Evolutionary conservation across 192 early-diverging fungal genomes (phyloP).

Genomic region (Ambispora gerdemannii): DNA sequence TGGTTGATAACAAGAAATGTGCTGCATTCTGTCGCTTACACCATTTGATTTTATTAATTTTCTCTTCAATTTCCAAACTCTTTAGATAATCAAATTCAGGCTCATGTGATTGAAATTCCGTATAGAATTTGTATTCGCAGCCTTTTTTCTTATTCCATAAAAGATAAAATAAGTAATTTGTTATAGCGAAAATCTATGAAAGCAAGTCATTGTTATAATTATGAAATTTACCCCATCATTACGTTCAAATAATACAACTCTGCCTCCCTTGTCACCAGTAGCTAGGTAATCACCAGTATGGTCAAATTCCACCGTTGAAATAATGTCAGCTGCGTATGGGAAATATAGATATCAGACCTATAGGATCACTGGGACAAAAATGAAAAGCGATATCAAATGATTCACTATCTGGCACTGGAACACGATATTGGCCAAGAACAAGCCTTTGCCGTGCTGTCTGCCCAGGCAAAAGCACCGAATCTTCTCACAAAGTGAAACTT

Average conservation of each 20-base stretch:
- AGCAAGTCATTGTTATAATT: no score
- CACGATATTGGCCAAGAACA: no score
- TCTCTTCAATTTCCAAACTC: slow-evolving; percentile 98
- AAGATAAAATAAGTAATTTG: background rate
- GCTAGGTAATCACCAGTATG: slow-evolving; percentile 95
- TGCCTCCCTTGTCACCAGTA: slow-evolving; percentile 96
- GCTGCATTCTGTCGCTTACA: slow-evolving; percentile 94
- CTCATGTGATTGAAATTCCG: slow-evolving; percentile 99
- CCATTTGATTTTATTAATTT: slow-evolving; percentile 99
- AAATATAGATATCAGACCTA: slow-evolving; percentile 33
- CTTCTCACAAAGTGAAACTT: no score
- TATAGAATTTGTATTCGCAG: slow-evolving; percentile 99
- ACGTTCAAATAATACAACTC: slow-evolving; percentile 97
- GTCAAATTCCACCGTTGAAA: slow-evolving; percentile 98
- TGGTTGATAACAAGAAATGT: slow-evolving; percentile 95
- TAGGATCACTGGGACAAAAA: slow-evolving; percentile 22
- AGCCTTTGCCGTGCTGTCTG: no score
- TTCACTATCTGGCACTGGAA: slow-evolving; percentile 32
- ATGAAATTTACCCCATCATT: slow-evolving; percentile 83
- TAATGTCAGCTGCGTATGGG: slow-evolving; percentile 83
- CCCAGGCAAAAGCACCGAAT: no score
- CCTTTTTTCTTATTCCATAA: slow-evolving; percentile 78
- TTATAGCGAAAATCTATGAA: slow-evolving; percentile 12
- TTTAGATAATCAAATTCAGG: slow-evolving; percentile 99
- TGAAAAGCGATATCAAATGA: slow-evolving; percentile 28